These are phyloP conservation scores for Xylaria nigripes DNA, from an alignment of 495 filamentous ascomycete genomes.

Conservation along the genomic window DNA sequence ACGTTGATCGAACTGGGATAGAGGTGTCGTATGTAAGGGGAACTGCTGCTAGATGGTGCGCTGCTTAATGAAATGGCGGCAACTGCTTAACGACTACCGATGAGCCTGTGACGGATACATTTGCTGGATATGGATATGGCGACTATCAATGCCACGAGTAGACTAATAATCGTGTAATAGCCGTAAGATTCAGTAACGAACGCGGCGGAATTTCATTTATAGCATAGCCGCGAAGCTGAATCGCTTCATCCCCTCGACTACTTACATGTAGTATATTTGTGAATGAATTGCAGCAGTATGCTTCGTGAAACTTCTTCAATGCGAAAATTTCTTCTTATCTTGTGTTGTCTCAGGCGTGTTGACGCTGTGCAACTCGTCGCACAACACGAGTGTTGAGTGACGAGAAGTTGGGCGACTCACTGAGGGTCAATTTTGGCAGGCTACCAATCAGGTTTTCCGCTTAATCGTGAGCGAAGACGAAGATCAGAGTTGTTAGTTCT, in stretches of 20 bases:
- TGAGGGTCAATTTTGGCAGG: too few species aligned
- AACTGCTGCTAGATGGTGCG: background rate
- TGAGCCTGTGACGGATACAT: background rate
- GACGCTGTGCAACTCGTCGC: background rate
- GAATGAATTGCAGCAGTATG: background rate
- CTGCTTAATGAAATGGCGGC: background rate
- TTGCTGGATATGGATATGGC: background rate
- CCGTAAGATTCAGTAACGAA: background rate
- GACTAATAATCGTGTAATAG: background rate
- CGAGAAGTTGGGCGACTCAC: background rate
- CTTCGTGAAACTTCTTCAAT: background rate
- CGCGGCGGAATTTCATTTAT: background rate
- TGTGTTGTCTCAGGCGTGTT: background rate
- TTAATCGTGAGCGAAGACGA: too few species aligned
- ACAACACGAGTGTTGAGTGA: background rate
- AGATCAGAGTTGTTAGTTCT: too few species aligned
- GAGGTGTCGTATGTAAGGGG: background rate
- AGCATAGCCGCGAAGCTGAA: background rate
- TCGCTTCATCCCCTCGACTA: background rate
- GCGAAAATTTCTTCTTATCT: background rate
- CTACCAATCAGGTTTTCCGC: too few species aligned
- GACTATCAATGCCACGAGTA: background rate
- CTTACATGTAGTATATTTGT: background rate
- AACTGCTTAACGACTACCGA: background rate
- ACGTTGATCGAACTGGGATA: background rate